Conservation (phyloP, 2,329 filamentous ascomycete species). For the Fusarium sp. region DNA sequence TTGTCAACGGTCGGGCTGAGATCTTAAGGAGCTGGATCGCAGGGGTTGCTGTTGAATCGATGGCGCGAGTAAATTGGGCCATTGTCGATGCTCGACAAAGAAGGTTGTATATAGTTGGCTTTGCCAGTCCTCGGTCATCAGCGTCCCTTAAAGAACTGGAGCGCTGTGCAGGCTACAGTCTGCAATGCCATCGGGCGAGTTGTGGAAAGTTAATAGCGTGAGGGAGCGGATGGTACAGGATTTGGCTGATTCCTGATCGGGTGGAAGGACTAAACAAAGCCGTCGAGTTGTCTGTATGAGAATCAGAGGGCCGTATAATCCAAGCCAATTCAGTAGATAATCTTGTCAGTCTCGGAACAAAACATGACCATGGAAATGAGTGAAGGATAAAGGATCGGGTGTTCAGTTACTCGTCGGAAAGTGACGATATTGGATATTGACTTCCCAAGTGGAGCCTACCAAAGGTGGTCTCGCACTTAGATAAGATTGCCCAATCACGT, state of each 20-base stretch:
- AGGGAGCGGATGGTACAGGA: slow-evolving; percentile 18
- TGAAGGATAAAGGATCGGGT: slow-evolving; percentile 24
- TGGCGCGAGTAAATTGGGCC: slow-evolving; percentile 36
- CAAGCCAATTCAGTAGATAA: not conserved
- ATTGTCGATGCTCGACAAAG: slow-evolving; percentile 35
- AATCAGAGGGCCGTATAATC: not conserved
- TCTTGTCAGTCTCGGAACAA: not conserved
- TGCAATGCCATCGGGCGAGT: slow-evolving; percentile 44
- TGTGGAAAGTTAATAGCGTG: slow-evolving; percentile 23
- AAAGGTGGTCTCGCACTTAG: slow-evolving; percentile 20
- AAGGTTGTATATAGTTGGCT: slow-evolving; percentile 4
- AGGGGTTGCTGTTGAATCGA: slow-evolving; percentile 22
- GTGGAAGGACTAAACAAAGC: not conserved
- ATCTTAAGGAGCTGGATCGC: slow-evolving; percentile 34
- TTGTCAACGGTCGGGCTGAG: slow-evolving; percentile 17
- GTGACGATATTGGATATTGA: slow-evolving; percentile 44
- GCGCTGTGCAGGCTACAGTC: slow-evolving; percentile 37
- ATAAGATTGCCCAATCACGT: slow-evolving; percentile 32
- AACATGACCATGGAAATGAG: slow-evolving; percentile 10
- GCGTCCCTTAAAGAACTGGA: slow-evolving; percentile 38
- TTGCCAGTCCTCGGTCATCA: slow-evolving; percentile 35
- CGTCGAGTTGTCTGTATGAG: not conserved
- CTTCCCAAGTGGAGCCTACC: slow-evolving; percentile 38
- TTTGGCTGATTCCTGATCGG: slow-evolving; percentile 12
- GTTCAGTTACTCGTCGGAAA: slow-evolving; percentile 30